Evolutionary conservation across 768 basidiomycete species (phyloP).

Genomic region (Auriscalpium orientale): DNA sequence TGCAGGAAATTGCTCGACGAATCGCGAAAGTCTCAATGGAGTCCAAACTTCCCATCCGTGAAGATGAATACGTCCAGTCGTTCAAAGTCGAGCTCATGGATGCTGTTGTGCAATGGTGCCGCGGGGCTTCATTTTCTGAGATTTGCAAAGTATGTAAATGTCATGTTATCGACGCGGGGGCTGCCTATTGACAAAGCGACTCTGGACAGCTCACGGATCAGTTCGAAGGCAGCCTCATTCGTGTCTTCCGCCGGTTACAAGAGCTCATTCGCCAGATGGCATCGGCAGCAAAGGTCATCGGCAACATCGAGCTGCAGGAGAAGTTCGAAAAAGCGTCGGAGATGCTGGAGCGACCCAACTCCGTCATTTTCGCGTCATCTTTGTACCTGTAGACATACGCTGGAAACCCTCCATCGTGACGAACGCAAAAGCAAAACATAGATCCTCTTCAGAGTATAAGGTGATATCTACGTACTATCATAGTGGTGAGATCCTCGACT

Average conservation of each 20-base stretch:
- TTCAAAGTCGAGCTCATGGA: constrained; percentile 99
- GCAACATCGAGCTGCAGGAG: constrained; percentile 86
- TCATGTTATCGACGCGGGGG: background rate
- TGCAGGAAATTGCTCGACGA: constrained; percentile 92
- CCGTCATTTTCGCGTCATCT: constrained; percentile 87
- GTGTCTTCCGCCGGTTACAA: constrained; percentile 89
- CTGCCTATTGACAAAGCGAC: background rate
- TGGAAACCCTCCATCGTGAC: no score
- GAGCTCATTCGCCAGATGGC: constrained; percentile 96
- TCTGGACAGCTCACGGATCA: constrained; percentile 79
- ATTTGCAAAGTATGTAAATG: constrained; percentile 75
- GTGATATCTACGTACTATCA: background rate
- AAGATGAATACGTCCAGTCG: constrained; percentile 90
- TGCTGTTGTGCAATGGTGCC: constrained; percentile 94
- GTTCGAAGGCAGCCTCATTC: constrained; percentile 94
- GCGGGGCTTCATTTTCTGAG: constrained; percentile 93
- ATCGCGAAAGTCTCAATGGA: constrained; percentile 98
- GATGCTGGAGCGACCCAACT: constrained; percentile 90
- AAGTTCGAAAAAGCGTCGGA: constrained; percentile 90
- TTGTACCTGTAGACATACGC: constrained; percentile 51
- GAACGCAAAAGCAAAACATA: no score
- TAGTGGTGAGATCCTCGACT: no score
- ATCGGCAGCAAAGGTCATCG: constrained; percentile 92
- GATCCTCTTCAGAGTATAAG: no score
- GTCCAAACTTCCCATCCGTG: constrained; percentile 79